Conservation (phyloP, 2,329 filamentous ascomycete genomes). For the Aspergillus sclerotialis region DNA sequence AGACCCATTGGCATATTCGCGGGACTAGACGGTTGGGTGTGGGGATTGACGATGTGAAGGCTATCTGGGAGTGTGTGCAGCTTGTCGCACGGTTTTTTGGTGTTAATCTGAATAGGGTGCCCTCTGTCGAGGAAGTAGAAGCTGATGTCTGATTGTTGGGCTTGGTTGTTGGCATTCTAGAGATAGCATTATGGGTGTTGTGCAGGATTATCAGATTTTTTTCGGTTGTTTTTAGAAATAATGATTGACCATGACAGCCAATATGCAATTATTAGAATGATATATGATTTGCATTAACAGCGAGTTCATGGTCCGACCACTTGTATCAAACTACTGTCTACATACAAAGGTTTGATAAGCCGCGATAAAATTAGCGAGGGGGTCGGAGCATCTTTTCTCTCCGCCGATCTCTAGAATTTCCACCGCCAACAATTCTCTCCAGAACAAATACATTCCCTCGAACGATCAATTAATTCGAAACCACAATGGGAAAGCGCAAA, state of each 20-base stretch:
- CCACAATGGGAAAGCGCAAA: conserved; percentile 47
- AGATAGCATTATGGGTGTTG: background rate
- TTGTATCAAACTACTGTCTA: no score
- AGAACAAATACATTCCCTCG: background rate
- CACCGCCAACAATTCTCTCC: background rate
- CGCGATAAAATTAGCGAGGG: conserved; percentile 13
- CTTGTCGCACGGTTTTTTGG: conserved; percentile 22
- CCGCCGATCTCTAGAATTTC: conserved; percentile 2
- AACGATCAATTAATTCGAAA: no score
- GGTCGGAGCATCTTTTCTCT: conserved; percentile 7
- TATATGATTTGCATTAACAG: no score
- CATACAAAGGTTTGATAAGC: background rate
- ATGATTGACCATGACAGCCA: no score
- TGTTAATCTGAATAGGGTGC: conserved; percentile 21
- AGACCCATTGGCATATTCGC: conserved; percentile 41
- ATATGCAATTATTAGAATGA: no score
- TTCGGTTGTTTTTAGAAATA: no score
- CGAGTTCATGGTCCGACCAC: no score
- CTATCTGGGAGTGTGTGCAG: conserved; percentile 24
- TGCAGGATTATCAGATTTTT: background rate
- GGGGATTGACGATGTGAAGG: conserved; percentile 34
- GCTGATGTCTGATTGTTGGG: conserved; percentile 17
- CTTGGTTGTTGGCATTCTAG: background rate
- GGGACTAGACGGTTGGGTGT: conserved; percentile 36
- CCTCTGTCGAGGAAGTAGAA: conserved; percentile 25